Evolutionary conservation across 1,284 basidiomycete species (phyloP).

Genomic region (Heterobasidion occidentale): DNA sequence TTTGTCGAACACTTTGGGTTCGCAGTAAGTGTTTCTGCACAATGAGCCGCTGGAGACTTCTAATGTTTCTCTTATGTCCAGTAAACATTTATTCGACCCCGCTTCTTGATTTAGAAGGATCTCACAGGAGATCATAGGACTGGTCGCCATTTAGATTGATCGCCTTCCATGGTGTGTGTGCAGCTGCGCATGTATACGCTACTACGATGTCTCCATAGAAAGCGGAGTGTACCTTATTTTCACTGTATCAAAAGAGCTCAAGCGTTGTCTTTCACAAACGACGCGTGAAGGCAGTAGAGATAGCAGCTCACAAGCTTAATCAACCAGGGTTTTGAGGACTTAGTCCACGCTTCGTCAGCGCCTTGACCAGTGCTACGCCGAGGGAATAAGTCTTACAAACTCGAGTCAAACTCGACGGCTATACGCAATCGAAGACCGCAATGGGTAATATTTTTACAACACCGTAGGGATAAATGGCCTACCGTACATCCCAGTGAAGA

Average conservation of each 20-base stretch:
- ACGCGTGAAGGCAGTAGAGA: too few species aligned
- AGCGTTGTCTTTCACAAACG: not conserved
- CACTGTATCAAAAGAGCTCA: not conserved
- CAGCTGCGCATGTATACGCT: not conserved
- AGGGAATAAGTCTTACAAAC: too few species aligned
- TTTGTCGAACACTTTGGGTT: conserved; percentile 43
- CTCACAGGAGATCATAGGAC: too few species aligned
- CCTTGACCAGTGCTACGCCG: too few species aligned
- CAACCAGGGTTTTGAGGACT: too few species aligned
- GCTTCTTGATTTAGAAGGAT: not conserved
- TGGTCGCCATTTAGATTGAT: not conserved
- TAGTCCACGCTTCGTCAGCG: too few species aligned
- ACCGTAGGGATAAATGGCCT: too few species aligned
- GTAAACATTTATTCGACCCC: not conserved
- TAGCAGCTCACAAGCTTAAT: too few species aligned
- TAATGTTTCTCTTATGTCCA: not conserved
- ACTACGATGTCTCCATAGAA: not conserved
- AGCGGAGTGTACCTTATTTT: not conserved
- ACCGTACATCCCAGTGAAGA: too few species aligned
- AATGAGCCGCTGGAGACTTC: not conserved
- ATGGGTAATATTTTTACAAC: too few species aligned
- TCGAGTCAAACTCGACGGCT: too few species aligned
- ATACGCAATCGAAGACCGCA: too few species aligned
- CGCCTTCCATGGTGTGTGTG: not conserved
- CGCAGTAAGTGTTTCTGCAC: conserved; percentile 12